phyloP scores from a whole-genome alignment of 768 basidiomycete species.

The Collybia sordida region DNA sequence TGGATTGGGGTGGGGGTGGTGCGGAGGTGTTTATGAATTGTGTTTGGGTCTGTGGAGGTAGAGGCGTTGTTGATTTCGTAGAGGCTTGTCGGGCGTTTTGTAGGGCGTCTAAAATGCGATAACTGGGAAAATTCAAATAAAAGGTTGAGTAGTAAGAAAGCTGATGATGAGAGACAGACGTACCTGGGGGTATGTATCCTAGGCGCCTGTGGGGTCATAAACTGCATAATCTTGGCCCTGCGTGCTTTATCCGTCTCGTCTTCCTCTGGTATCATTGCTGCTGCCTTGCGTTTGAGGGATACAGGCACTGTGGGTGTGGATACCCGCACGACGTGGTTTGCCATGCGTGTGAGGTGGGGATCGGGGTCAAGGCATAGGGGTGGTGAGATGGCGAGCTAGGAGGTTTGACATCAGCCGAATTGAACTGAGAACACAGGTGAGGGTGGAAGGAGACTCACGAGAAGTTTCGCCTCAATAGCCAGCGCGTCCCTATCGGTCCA shows the following conservation, averaged over 20 bases:
- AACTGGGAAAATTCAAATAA: slow-evolving; percentile 53
- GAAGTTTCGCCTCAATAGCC: slow-evolving; percentile 69
- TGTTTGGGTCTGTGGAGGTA: slow-evolving; percentile 17
- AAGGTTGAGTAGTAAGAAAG: slow-evolving; percentile 3
- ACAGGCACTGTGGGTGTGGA: slow-evolving; percentile 72
- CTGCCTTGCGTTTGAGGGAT: slow-evolving; percentile 77
- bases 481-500: slow-evolving; percentile 76
- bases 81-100: slow-evolving; percentile 25
- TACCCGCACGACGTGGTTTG: slow-evolving; percentile 70
- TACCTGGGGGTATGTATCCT: slow-evolving; percentile 54
- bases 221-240: slow-evolving; percentile 72
- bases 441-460: slow-evolving; percentile 45
- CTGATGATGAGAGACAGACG: slow-evolving; percentile 11
- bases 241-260: slow-evolving; percentile 76
- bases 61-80: slow-evolving; percentile 18
- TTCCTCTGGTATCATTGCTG: slow-evolving; percentile 68
- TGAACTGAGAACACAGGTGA: slow-evolving; percentile 3
- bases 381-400: slow-evolving; percentile 69
- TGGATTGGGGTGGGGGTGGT: no score
- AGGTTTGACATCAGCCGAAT: slow-evolving; percentile 2
- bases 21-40: neutral
- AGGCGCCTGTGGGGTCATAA: slow-evolving; percentile 65
- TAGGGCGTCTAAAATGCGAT: slow-evolving; percentile 56
- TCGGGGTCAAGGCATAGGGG: slow-evolving; percentile 82
- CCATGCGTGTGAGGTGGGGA: slow-evolving; percentile 72